Evolutionary conservation across 768 basidiomycete genomes (phyloP).

Genomic region (Mycena capillaripes): DNA sequence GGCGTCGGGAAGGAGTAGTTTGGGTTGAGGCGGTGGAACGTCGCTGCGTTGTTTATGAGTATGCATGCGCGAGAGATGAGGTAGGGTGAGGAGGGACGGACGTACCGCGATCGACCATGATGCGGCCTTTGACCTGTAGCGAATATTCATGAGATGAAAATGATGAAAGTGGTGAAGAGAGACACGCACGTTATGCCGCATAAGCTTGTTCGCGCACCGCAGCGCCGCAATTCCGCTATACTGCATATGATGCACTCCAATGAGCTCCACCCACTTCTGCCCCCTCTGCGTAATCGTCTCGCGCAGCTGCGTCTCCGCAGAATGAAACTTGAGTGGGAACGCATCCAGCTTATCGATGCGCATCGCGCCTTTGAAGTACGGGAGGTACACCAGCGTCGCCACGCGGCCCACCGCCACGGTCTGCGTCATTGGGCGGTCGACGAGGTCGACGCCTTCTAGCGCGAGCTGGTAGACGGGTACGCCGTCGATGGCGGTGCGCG

Average conservation of each 20-base stretch:
- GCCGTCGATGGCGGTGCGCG: slow-evolving; percentile 51
- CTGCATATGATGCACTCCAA: slow-evolving; percentile 69
- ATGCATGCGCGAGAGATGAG: background rate
- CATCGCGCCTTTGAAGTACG: slow-evolving; percentile 61
- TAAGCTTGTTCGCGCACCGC: slow-evolving; percentile 49
- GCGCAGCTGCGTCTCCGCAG: slow-evolving; percentile 57
- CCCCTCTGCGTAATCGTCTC: slow-evolving; percentile 61
- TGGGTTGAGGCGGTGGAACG: slow-evolving; percentile 66
- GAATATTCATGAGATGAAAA: background rate
- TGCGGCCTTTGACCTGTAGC: slow-evolving; percentile 64
- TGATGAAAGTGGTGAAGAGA: background rate
- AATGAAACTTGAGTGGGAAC: slow-evolving; percentile 68
- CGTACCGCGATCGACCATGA: slow-evolving; percentile 73
- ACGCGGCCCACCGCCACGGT: slow-evolving; percentile 57
- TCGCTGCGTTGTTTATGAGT: slow-evolving; percentile 44
- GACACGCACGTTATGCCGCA: slow-evolving; percentile 64
- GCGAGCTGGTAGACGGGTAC: slow-evolving; percentile 58
- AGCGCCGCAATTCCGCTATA: slow-evolving; percentile 67
- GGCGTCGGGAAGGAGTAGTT: slow-evolving; percentile 62
- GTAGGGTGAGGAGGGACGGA: slow-evolving; percentile 1
- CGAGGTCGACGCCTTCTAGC: slow-evolving; percentile 66
- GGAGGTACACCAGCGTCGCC: slow-evolving; percentile 55
- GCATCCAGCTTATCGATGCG: slow-evolving; percentile 65
- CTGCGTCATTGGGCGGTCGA: slow-evolving; percentile 53
- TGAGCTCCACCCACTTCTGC: slow-evolving; percentile 67